A percentile compares a stretch with the other conserved stretches of the same genome.
Conservation (phyloP, 2,329 filamentous ascomycete species). For the Fusarium sp. region DNA sequence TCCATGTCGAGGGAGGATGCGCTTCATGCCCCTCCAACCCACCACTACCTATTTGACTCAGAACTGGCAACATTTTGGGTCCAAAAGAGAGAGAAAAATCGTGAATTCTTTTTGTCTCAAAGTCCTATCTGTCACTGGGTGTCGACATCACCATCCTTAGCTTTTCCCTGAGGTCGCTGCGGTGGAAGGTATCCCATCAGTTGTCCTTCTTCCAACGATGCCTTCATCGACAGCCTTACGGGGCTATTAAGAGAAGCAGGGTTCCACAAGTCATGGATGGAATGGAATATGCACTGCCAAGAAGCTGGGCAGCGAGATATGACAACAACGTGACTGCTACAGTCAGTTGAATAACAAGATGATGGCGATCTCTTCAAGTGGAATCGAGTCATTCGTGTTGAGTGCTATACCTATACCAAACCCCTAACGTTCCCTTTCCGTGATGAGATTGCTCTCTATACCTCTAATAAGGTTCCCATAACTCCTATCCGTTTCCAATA, state of each 20-base stretch:
- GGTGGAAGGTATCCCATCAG: neutral
- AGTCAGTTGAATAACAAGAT: neutral
- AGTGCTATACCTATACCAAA: neutral
- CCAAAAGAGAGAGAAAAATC: neutral
- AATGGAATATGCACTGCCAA: neutral
- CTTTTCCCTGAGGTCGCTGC: neutral
- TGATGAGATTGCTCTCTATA: neutral
- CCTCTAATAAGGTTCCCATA: neutral
- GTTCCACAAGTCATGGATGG: neutral
- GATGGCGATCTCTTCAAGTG: neutral
- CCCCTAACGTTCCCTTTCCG: neutral
- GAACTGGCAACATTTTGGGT: neutral
- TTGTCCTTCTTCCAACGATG: neutral
- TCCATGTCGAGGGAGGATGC: neutral
- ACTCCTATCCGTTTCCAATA: neutral
- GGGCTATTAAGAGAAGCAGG: neutral
- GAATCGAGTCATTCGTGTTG: neutral
- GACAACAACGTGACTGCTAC: neutral
- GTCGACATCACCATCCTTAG: neutral
- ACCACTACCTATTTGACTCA: neutral
- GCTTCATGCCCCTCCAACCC: constrained; percentile 17
- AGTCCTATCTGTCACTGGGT: neutral
- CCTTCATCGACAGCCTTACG: neutral
- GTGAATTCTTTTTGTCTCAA: neutral
- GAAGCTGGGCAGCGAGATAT: neutral